Evolutionary conservation across 2,329 filamentous ascomycete species (phyloP), one percentile per base, ranked within the genome.

Genomic region (Coniella lustricola): DNA sequence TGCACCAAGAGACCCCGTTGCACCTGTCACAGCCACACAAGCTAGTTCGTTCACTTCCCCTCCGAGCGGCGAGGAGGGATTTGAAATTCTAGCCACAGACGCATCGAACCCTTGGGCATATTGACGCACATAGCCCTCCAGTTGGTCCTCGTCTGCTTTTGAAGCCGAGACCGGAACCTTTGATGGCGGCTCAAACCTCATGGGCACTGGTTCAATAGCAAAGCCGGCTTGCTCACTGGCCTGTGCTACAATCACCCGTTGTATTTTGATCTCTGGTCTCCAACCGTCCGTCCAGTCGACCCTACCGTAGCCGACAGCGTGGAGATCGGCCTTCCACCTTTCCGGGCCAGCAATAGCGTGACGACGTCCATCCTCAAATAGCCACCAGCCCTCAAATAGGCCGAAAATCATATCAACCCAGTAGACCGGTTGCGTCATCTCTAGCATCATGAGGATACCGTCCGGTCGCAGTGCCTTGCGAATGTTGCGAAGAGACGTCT

Each of bases 301-400:
- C 13, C 58, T 51, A 9, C 54, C 55, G 37, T 56, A 67, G 1
- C 63, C 64, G 3, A 53, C 56, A 0, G 48, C 31, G 3, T 55
- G 57, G 4, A 67, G 44, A 1, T 46, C 57, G 13, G 42, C 17
- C 21, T 57, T 35, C 65, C 64, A 67, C 3, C 18, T n/a, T 12
- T 34, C 16, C 9, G 53, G 52, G 10, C 50, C 16, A 4, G 53
- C 48, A 12, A 63, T 8, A 12, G 56, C 57, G 48, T 64, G 44
- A 37, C 34, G 3, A 1, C 50, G 32, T 16, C 61, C 64, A 39
- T 67, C 65, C 4, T 61, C 55, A 22, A 64, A 66, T 21, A 62
- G 49, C 66, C 66, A 70, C 66, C 67, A 69, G 3, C 67, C 66
- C 17, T 68, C 62, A 3, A 69, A 54, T 1, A 67, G 50, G 0